Base-by-base conservation (phyloP, 2,329 filamentous ascomycete species). In the Talaromyces amestolkiae region DNA sequence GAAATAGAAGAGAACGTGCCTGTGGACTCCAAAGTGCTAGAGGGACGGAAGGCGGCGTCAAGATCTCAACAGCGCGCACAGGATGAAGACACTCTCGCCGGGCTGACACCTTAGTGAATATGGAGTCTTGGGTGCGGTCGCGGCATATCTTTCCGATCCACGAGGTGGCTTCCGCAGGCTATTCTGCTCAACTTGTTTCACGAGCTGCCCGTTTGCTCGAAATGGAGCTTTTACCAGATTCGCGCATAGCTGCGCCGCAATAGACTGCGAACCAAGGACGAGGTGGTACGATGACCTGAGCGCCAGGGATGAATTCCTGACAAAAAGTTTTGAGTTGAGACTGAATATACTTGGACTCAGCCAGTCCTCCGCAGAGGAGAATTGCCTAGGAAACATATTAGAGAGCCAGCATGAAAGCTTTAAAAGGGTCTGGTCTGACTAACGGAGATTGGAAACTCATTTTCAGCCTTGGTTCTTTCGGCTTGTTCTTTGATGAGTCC, bases 301-400 rank as follows among this genome's bases (percentile, higher is more conserved):
- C 49, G 1, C 17, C 17, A 10, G 51, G 39, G 1, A 54, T 22
- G 5, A 17, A 13, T 0, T 9, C 24, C 10, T 53, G n/a, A 47
- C 61, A 66, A 4, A n/a, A 60, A 1, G 54, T 5, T 37, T 19
- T 58, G 1, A 66, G 56, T 13, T 27, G 1, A 0, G 51, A n/a
- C 4, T 27, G 58, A n/a, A 65, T 61, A 13, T 66, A 65, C 3
- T 13, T 3, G 0, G 56, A 65, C n/a, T 43, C 56, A 1, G 65
- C 62, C 3, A 66, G 62, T 11, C 65, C 65, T 0, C 65, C 65
- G 9, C 65, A 66, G 2, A 66, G 49, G 5, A 66, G 58, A 19
- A 64, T 49, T 22, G 51, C 35, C 61, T 64, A 22, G 33, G 22
- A 4, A 31, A 4, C n/a, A n/a, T 31, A 24, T 53, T 33, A 53